Conservation (phyloP, 805 yeast genomes). For the Ogataea populi-albae region DNA sequence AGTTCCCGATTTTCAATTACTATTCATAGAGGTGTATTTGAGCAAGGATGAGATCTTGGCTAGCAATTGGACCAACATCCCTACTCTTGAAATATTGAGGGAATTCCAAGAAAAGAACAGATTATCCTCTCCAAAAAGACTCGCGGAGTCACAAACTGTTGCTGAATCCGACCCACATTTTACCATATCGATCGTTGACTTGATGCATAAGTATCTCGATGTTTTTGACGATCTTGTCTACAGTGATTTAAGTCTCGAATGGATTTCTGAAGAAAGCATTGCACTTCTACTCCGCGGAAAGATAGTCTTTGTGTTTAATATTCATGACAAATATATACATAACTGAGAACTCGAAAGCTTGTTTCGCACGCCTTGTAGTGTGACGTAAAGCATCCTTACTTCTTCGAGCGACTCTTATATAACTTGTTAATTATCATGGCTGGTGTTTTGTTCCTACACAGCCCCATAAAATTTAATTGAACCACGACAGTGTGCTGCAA, state of each 20-base stretch:
- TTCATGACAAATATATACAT: not conserved
- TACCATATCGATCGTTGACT: conserved; percentile 18
- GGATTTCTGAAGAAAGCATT: conserved; percentile 23
- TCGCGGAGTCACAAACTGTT: conserved; percentile 2
- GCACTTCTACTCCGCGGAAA: conserved; percentile 19
- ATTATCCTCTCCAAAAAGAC: conserved; percentile 1
- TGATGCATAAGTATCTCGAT: conserved; percentile 20
- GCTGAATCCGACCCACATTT: not conserved
- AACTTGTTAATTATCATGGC: too few relatives aligned
- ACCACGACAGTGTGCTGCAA: too few relatives aligned
- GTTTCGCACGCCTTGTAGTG: conserved; percentile 4
- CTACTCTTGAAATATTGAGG: conserved; percentile 6
- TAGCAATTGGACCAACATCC: conserved; percentile 5
- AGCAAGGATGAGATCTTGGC: conserved; percentile 4
- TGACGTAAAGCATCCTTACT: too few relatives aligned
- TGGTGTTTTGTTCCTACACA: too few relatives aligned
- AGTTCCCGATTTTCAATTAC: conserved; percentile 25
- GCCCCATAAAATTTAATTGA: too few relatives aligned
- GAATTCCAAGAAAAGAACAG: conserved; percentile 11
- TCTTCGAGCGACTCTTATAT: too few relatives aligned
- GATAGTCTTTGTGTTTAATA: conserved; percentile 25
- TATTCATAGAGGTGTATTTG: conserved; percentile 27
- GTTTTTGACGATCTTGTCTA: conserved; percentile 19
- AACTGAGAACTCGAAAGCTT: conserved; percentile 3
- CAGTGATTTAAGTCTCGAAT: conserved; percentile 20